Base-by-base conservation (phyloP, 192 early-diverging fungal genomes). In the Linderina pennispora region DNA sequence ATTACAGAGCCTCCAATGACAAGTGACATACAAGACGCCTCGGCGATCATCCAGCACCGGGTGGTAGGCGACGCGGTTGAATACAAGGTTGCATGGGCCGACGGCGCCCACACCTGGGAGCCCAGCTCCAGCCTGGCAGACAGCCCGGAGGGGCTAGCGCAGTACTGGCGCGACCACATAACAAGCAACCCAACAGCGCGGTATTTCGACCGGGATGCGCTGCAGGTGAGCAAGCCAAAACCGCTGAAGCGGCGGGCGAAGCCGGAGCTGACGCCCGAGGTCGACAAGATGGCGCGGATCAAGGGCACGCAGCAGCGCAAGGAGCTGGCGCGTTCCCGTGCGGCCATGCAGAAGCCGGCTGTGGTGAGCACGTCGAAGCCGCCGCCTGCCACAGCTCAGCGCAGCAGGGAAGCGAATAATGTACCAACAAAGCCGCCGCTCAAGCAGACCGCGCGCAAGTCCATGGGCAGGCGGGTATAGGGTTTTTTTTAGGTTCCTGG, bases 21-120 rank as follows among this genome's bases (percentile, higher is more conserved):
- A n/a, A n/a, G n/a, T n/a, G n/a, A n/a, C n/a, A n/a, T n/a, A n/a
- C n/a, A n/a, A n/a, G n/a, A n/a, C n/a, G n/a, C n/a, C n/a, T n/a
- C n/a, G n/a, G n/a, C n/a, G n/a, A n/a, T n/a, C n/a, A n/a, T n/a
- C n/a, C n/a, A n/a, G n/a, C n/a, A n/a, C n/a, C n/a, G n/a, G n/a
- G n/a, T n/a, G n/a, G n/a, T n/a, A n/a, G n/a, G n/a, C n/a, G n/a
- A n/a, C n/a, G n/a, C n/a, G n/a, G n/a, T n/a, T 26, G 57, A 67
- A 28, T 67, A 67, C 18, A 22, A 55, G 28, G 57, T 67, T 1
- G 53, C 60, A 20, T 67, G 65, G 65, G 3, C 64, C 13, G 43
- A 40, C 23, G 65, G 60, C 48, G 40, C 23, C 6, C 31, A 48
- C 16, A 67, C 57, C 8, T 67, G 65, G 65, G 64, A 67, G 45